Evolutionary conservation across 2,329 filamentous ascomycete species (phyloP), one percentile per base, ranked within the genome.

Genomic region (Aspergillus aculeatinus): DNA sequence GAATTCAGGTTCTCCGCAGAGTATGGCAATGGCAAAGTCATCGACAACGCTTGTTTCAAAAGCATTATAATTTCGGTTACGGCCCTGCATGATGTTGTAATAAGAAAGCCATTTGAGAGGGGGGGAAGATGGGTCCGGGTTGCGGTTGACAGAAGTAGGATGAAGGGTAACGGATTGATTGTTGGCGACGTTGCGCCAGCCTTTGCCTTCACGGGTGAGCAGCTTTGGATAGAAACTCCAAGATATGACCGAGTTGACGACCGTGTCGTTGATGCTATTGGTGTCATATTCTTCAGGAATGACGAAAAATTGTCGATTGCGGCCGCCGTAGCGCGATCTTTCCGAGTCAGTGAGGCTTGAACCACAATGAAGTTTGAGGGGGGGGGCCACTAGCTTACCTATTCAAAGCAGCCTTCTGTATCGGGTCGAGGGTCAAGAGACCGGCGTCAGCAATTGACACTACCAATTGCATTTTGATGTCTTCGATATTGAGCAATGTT

Each of bases 171-270:
- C 92, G 49, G 86, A 85, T 75, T 98, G 94, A 73, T 96, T 97
- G 78, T 96, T 98, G 55, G 90, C 87, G 61, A 97, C 87, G 67
- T 97, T 98, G 58, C 93, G 88, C 82, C 93, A 90, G 12, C 91
- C 92, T 78, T 92, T 96, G 53, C 86, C 87, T 69, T 98, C 93
- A 58, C 90, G 87, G 27, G 89, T 86, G 3, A 98, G 83, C 16
- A 99, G 84, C 70, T 96, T 97, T 0, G 95, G 95, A 70, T 99
- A 98, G 79, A 99, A 96, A 55, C 91, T 93, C 86, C 91, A 96
- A 0, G 92, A 90, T 67, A 97, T 90, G 48, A 97, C 90, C 0
- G 92, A 90, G 61, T 88, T 86, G 5, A 92, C 83, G 25, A 97
- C 82, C 1, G 88, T 69, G 66, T 99, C 93, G 63, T 96, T 94